Conservation (phyloP, 2,329 filamentous ascomycete genomes). For the Mycosphaerella sp. region DNA sequence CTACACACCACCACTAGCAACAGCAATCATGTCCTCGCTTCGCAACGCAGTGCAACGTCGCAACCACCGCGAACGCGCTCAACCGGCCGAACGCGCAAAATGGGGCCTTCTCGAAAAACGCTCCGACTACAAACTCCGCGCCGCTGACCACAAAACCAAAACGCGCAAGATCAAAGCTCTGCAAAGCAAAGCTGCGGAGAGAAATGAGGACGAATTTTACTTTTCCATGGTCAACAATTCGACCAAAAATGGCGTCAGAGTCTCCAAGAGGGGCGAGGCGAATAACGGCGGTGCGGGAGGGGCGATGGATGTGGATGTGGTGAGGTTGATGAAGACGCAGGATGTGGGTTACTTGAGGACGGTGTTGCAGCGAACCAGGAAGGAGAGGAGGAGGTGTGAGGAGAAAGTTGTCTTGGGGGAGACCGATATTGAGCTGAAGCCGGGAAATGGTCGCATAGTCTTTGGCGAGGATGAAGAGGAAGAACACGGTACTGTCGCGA, state of each 20-base stretch:
- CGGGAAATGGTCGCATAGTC: slow-evolving; percentile 32
- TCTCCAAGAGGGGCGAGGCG: slow-evolving; percentile 42
- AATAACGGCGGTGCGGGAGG: slow-evolving; percentile 31
- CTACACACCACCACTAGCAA: neutral
- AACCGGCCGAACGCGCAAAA: slow-evolving; percentile 74
- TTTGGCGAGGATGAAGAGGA: slow-evolving; percentile 36
- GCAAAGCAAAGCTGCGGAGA: slow-evolving; percentile 53
- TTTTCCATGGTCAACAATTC: slow-evolving; percentile 57
- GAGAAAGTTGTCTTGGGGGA: slow-evolving; percentile 30
- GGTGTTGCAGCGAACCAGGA: slow-evolving; percentile 50
- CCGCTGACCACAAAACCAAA: slow-evolving; percentile 58
- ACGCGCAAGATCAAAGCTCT: slow-evolving; percentile 54
- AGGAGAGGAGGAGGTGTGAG: slow-evolving; percentile 48
- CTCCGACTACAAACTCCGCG: slow-evolving; percentile 68
- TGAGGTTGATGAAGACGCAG: slow-evolving; percentile 60
- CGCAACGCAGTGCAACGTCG: slow-evolving; percentile 66
- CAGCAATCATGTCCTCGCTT: slow-evolving; percentile 49
- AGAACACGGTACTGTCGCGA: slow-evolving; percentile 1
- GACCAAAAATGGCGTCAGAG: slow-evolving; percentile 43
- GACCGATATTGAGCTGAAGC: slow-evolving; percentile 38
- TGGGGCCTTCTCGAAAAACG: slow-evolving; percentile 94
- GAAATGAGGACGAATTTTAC: slow-evolving; percentile 61
- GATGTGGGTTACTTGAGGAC: slow-evolving; percentile 57
- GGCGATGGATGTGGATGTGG: slow-evolving; percentile 50
- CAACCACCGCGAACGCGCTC: slow-evolving; percentile 83